phyloP scores from a whole-genome alignment of 2,329 filamentous ascomycete genomes.

The Myriosclerotinia scirpicola region DNA sequence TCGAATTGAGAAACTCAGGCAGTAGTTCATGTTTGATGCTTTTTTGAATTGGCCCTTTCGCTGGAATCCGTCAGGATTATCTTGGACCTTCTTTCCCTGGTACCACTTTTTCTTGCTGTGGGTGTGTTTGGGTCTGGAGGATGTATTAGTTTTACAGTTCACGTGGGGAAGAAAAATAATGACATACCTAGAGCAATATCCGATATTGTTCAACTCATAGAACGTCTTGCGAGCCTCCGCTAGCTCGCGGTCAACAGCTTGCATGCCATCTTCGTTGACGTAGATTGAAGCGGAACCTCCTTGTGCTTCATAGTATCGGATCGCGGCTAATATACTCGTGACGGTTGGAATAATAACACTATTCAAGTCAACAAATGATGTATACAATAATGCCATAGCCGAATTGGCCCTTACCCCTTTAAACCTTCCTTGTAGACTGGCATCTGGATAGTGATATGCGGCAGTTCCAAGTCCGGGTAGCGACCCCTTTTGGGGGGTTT shows the following conservation, averaged over 20 bases:
- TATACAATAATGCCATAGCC: neutral
- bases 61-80: slow-evolving; percentile 44
- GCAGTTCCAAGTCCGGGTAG: slow-evolving; percentile 32
- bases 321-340: slow-evolving; percentile 57
- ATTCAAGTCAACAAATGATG: neutral
- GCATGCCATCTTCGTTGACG: slow-evolving; percentile 68
- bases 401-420: slow-evolving; percentile 25
- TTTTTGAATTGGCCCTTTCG: slow-evolving; percentile 69
- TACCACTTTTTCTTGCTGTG: slow-evolving; percentile 25
- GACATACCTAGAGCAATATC: slow-evolving; percentile 49
- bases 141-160: neutral
- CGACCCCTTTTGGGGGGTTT: slow-evolving; percentile 42
- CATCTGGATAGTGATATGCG: slow-evolving; percentile 50
- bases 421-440: slow-evolving; percentile 52
- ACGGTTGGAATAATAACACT: slow-evolving; percentile 57
- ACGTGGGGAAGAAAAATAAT: neutral
- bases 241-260: slow-evolving; percentile 44
- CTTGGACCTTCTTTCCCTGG: slow-evolving; percentile 23
- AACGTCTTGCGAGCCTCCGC: slow-evolving; percentile 51
- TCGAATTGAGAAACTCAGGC: slow-evolving; percentile 38
- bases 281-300: slow-evolving; percentile 67
- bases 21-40: slow-evolving; percentile 76
- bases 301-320: slow-evolving; percentile 57
- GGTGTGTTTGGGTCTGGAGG: slow-evolving; percentile 43
- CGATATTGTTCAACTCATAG: slow-evolving; percentile 57